Evolutionary conservation across 2,329 filamentous ascomycete genomes (phyloP).

Genomic region (Paraphaeosphaeria minitans): DNA sequence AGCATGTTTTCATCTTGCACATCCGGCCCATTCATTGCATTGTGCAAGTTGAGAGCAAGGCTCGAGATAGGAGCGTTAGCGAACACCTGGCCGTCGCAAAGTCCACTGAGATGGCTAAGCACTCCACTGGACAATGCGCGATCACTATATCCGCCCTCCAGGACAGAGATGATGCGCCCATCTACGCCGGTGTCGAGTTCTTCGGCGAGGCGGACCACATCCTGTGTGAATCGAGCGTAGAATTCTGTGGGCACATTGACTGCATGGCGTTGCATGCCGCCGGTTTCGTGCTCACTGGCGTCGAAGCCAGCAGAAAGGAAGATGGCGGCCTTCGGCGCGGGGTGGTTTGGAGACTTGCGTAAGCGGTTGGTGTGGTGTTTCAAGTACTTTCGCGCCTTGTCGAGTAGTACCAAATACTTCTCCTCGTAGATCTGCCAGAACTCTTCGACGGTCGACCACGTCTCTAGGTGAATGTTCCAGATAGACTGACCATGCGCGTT

Average conservation of each 20-base stretch:
- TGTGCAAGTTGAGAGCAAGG: conserved; percentile 64
- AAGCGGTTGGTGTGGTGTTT: conserved; percentile 71
- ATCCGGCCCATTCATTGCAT: conserved; percentile 54
- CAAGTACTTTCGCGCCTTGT: conserved; percentile 82
- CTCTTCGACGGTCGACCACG: conserved; percentile 80
- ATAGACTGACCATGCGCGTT: conserved; percentile 92
- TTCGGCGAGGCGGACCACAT: conserved; percentile 80
- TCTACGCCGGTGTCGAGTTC: conserved; percentile 79
- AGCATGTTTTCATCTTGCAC: conserved; percentile 28
- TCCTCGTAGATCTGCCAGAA: conserved; percentile 89
- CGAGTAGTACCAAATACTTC: conserved; percentile 75
- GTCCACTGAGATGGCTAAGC: conserved; percentile 84
- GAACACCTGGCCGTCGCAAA: conserved; percentile 63
- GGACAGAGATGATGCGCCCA: conserved; percentile 86
- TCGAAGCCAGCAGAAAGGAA: conserved; percentile 97
- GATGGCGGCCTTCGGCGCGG: conserved; percentile 79
- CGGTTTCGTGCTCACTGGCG: conserved; percentile 91
- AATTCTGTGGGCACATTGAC: conserved; percentile 97
- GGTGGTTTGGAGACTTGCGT: conserved; percentile 59
- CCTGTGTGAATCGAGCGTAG: conserved; percentile 86
- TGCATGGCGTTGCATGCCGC: conserved; percentile 92
- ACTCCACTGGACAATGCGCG: conserved; percentile 86
- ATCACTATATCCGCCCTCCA: conserved; percentile 96
- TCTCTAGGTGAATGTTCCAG: conserved; percentile 93
- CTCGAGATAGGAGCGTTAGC: conserved; percentile 44